Evolutionary conservation across 2,329 filamentous ascomycete species (phyloP), one percentile per base, ranked within the genome.

Genomic region (Ophiostoma perfectum): DNA sequence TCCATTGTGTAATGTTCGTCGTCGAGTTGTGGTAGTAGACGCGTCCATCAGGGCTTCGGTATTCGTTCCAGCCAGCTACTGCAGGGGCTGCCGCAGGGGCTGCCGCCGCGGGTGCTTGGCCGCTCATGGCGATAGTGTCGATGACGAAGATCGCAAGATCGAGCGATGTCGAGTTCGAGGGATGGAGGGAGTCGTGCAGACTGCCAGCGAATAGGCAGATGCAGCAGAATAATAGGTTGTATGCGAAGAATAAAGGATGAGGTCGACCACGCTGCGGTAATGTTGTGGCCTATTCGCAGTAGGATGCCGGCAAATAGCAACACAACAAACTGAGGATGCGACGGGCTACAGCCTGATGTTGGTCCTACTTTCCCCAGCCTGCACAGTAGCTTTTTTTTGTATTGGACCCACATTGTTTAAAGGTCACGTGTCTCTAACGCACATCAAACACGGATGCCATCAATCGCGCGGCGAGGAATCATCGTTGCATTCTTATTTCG

Each of bases 1-100:
- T 89, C 95, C 95, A 99, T 85, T 93, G 90, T 44, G 95, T 98
- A 71, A 85, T 86, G 77, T 96, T 96, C 16, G 93, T 97, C 70
- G 87, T 80, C 12, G 88, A 81, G 77, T 99, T 96, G 82, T 93
- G 96, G 78, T 96, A 99, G 78, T 99, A 99, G 64, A 88, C 83
- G 73, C 91, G 88, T 72, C 93, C 94, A 75, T 97, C 93, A 2
- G 88, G 81, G 73, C 90, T 91, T 73, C 88, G 89, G 73, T 91
- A 89, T 78, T 95, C 91, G 78, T 91, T 88, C 93, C 93, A 97
- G 60, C 85, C 77, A 68, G 82, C 71, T 14, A 38, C 63, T 8
- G 49, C 62, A 3, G 27, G 55, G 18, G 18, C 49, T n/a, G 69
- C 52, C 1, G 36, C 44, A 6, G 68, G 44, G 3, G 60, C 55